A percentile compares a stretch with the other conserved stretches of the same genome.
Evolutionary conservation across 768 basidiomycete species (phyloP).

Genomic region (Termitomyces sp.): DNA sequence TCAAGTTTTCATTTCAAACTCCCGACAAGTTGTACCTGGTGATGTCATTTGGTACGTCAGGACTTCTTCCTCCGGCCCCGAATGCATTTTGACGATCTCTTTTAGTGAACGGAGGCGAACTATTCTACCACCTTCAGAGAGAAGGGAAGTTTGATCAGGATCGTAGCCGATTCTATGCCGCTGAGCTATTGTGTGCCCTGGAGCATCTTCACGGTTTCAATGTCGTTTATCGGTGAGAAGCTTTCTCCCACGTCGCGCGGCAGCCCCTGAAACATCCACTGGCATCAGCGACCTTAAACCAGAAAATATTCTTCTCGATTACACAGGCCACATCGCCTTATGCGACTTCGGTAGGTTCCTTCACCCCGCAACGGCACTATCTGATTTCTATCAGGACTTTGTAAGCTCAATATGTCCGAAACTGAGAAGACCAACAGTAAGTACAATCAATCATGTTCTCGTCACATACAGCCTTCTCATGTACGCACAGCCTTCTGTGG

Average conservation of each 20-base stretch:
- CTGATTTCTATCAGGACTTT: slow-evolving; percentile 51
- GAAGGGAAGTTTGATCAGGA: slow-evolving; percentile 96
- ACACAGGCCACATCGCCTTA: slow-evolving; percentile 95
- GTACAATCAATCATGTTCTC: slow-evolving; percentile 18
- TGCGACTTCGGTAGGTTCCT: slow-evolving; percentile 81
- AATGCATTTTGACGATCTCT: slow-evolving; percentile 1
- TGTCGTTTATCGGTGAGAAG: slow-evolving; percentile 87
- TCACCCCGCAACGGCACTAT: neutral
- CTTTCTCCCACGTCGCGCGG: neutral
- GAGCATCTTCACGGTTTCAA: slow-evolving; percentile 98
- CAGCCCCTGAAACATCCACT: neutral
- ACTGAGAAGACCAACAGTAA: slow-evolving; percentile 95
- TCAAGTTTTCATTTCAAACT: slow-evolving; percentile 99
- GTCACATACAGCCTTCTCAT: slow-evolving; percentile 4
- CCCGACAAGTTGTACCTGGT: slow-evolving; percentile 97
- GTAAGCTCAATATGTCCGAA: slow-evolving; percentile 96
- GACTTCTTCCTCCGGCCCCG: neutral
- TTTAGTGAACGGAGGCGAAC: slow-evolving; percentile 91
- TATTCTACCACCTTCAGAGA: slow-evolving; percentile 96
- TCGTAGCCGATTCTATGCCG: slow-evolving; percentile 94
- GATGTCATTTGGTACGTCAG: slow-evolving; percentile 82
- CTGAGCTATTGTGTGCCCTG: slow-evolving; percentile 91
- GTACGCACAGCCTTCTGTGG: slow-evolving; percentile 81
- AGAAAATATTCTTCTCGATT: slow-evolving; percentile 96
- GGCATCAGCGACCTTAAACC: slow-evolving; percentile 91